Conservation (phyloP, 208 protist genomes). For the Zelonia costaricensis region DNA sequence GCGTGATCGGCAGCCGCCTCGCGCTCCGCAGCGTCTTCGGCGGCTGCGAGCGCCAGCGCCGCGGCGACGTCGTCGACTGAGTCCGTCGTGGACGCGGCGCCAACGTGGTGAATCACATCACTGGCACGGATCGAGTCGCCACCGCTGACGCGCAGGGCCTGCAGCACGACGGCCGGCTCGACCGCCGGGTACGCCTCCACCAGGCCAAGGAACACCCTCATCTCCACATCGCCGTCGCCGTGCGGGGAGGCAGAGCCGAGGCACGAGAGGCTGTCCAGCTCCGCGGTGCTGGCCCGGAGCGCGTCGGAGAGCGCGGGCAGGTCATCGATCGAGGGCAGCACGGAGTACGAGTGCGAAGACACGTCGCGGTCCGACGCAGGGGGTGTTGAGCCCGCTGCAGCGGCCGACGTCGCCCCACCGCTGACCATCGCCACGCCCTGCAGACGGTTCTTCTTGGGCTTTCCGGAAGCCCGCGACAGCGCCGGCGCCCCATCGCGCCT, state of each 20-base stretch:
- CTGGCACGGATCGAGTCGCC: conserved; percentile 39
- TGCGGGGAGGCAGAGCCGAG: too few species aligned
- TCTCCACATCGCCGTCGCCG: conserved; percentile 27
- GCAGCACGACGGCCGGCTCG: conserved; percentile 54
- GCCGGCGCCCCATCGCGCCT: too few species aligned
- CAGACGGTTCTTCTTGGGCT: conserved; percentile 1
- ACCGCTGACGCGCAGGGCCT: conserved; percentile 52
- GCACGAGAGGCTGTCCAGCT: too few species aligned
- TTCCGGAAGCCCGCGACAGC: background rate
- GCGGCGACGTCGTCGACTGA: conserved; percentile 28
- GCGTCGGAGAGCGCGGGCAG: background rate
- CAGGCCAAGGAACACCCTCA: conserved; percentile 44
- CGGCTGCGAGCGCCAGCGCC: conserved; percentile 38
- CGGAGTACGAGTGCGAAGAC: background rate
- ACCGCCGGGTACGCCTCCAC: conserved; percentile 47
- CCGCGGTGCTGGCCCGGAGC: too few species aligned
- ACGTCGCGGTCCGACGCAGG: background rate
- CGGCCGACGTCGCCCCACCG: too few species aligned
- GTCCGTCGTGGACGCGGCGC: conserved; percentile 1
- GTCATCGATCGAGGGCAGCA: conserved; percentile 9
- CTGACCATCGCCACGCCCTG: background rate
- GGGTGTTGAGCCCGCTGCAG: background rate
- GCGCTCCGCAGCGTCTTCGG: conserved; percentile 48
- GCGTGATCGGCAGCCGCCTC: conserved; percentile 15
- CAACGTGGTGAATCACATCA: conserved; percentile 34